Base-by-base conservation (phyloP, 108 stramenopile genomes). In the Cyclostephanos invisitatus region DNA sequence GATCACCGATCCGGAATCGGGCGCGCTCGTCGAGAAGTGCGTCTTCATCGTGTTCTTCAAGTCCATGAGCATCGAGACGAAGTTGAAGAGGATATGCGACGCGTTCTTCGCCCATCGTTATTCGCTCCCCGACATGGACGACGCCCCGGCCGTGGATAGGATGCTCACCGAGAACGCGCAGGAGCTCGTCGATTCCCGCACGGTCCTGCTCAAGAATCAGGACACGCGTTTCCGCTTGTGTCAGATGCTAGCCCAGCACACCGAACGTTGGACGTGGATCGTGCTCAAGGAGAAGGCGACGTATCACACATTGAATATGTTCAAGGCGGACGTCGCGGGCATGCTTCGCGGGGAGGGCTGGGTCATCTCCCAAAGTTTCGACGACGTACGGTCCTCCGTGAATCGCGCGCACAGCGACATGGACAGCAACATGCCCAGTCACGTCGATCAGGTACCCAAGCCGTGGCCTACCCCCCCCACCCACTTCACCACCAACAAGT, bases 31-130 rank as follows among this genome's bases (percentile, higher is more conserved):
- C 21, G 84, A 95, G 67, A 98, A 98, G 89, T 89, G 86, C 36
- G 97, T 98, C 58, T 99, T 98, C 74, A 96, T 98, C 62, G 88
- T 98, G 69, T 99, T 99, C 67, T 99, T 89, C 95, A 98, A 98
- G 80, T 91, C 87, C 32, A 81, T 86, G 32, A 75, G 88, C 62
- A 97, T 99, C 69, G 97, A 96, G 82, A 67, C 78, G 62, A 98
- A 98, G 85, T 80, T 99, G 57, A 97, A 97, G 87, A 96, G 96
- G 85, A 97, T 99, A 61, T 98, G 98, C 72, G 97, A 97, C 64
- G 97, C 97, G 12, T 98, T 98, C 78, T 71, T 72, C 53, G 97
- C 98, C 42, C 95, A 94, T 67, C 87, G 96, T 29, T 98, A 98
- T 88, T 83, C 84, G 24, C 83, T 99, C 40, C 97, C 98, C 18